Evolutionary conservation across 2,329 filamentous ascomycete species (phyloP).

Genomic region (Exophiala spinifera): DNA sequence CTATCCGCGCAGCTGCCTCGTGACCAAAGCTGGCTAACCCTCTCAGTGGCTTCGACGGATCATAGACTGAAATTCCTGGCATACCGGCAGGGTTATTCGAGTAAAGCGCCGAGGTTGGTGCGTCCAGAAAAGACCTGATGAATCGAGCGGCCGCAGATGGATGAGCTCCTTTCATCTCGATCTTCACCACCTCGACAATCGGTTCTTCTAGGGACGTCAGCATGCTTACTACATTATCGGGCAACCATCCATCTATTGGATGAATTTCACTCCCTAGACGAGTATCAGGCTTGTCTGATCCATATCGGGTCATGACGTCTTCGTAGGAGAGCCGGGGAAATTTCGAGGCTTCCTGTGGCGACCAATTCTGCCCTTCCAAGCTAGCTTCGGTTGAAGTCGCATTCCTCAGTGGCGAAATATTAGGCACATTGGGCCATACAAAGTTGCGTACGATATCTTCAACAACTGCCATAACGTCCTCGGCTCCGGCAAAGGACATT

Average conservation of each 20-base stretch:
- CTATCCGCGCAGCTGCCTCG: constrained; percentile 60
- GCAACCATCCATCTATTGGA: constrained; percentile 61
- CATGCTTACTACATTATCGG: constrained; percentile 66
- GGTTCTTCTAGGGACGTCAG: constrained; percentile 68
- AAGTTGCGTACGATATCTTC: constrained; percentile 32
- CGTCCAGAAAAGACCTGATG: constrained; percentile 67
- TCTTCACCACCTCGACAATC: constrained; percentile 69
- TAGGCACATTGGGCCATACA: constrained; percentile 22
- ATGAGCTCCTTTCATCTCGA: constrained; percentile 45
- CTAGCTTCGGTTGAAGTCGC: constrained; percentile 26
- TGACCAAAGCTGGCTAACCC: constrained; percentile 78
- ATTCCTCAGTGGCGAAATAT: constrained; percentile 22
- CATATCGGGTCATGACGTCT: constrained; percentile 74
- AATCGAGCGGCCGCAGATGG: constrained; percentile 59
- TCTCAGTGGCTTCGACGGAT: constrained; percentile 68
- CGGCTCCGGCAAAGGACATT: constrained; percentile 76
- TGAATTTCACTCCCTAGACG: constrained; percentile 69
- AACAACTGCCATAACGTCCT: constrained; percentile 64
- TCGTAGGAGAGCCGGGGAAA: constrained; percentile 56
- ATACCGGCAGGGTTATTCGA: constrained; percentile 70
- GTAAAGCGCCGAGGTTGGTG: constrained; percentile 56
- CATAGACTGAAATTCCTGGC: constrained; percentile 73
- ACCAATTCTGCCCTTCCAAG: no score
- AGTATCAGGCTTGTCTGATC: constrained; percentile 89
- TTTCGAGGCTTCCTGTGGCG: neutral